Percentiles rank a stretch among this genome's conserved stretches.
Conservation (phyloP, 1,284 basidiomycete species). For the Pisolithus thermaeus region DNA sequence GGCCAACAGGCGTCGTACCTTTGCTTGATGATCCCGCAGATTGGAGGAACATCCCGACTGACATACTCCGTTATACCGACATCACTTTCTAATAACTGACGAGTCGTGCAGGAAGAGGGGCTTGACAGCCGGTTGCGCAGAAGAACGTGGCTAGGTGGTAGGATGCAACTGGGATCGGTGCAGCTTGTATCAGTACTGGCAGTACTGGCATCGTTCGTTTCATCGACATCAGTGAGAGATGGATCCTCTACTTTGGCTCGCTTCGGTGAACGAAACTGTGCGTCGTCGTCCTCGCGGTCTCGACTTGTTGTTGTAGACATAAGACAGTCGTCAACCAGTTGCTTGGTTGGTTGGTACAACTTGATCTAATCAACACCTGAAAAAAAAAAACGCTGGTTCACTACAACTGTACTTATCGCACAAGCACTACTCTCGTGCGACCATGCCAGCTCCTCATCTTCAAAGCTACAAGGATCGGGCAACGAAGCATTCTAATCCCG, state of each 20-base stretch:
- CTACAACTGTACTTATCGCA: slow-evolving; percentile 6
- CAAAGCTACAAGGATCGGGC: slow-evolving; percentile 66
- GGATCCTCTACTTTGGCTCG: slow-evolving; percentile 43
- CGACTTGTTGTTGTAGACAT: slow-evolving; percentile 34
- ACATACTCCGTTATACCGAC: slow-evolving; percentile 92
- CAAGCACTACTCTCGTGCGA: slow-evolving; percentile 1
- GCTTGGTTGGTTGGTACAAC: too few relatives aligned
- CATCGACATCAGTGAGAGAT: slow-evolving; percentile 6
- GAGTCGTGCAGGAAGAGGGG: slow-evolving; percentile 39
- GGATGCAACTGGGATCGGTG: slow-evolving; percentile 37
- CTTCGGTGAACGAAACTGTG: slow-evolving; percentile 47
- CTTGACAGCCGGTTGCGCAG: slow-evolving; percentile 53
- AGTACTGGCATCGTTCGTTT: slow-evolving; percentile 3
- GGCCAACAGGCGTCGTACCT: slow-evolving; percentile 44
- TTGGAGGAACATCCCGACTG: slow-evolving; percentile 60
- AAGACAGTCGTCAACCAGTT: background rate
- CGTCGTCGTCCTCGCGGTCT: slow-evolving; percentile 47
- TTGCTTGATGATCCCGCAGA: slow-evolving; percentile 93
- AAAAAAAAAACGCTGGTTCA: background rate
- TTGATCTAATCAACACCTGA: background rate
- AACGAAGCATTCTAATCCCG: slow-evolving; percentile 59
- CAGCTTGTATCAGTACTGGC: slow-evolving; percentile 2
- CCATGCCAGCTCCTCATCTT: slow-evolving; percentile 40
- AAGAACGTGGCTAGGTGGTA: slow-evolving; percentile 69
- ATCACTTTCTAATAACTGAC: slow-evolving; percentile 70